Conservation (phyloP, 1,139 yeast genomes). For the Yamadazyma sp. region DNA sequence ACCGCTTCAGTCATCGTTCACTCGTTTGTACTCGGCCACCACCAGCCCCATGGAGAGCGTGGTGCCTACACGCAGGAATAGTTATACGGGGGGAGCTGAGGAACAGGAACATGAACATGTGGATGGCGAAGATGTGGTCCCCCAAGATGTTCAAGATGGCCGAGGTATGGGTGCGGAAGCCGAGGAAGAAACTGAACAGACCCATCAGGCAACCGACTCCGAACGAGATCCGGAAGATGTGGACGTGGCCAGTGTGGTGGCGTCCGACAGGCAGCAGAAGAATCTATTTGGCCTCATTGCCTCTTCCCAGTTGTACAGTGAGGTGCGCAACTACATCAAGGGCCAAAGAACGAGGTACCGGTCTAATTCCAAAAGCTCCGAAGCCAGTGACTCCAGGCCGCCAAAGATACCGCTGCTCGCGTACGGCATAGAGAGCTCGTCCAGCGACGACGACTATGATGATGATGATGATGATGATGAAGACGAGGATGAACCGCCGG, state of each 20-base stretch:
- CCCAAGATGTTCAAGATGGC: too few relatives aligned
- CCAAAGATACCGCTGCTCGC: slow-evolving; percentile 7
- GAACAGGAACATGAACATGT: too few relatives aligned
- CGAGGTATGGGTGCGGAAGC: too few relatives aligned
- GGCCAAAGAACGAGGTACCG: slow-evolving; percentile 5
- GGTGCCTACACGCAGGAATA: too few relatives aligned
- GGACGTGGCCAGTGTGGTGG: slow-evolving; percentile 14
- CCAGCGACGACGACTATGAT: slow-evolving; percentile 10
- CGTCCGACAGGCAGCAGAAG: slow-evolving; percentile 11
- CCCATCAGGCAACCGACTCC: too few relatives aligned
- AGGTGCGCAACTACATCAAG: slow-evolving; percentile 14
- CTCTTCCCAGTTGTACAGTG: slow-evolving; percentile 15
- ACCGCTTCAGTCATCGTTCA: slow-evolving; percentile 5
- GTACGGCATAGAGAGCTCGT: slow-evolving; percentile 10
- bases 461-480: slow-evolving; percentile 8
- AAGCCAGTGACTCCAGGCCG: slow-evolving; percentile 1
- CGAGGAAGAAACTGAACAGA: too few relatives aligned
- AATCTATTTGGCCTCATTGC: slow-evolving; percentile 11
- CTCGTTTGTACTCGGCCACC: slow-evolving; percentile 2
- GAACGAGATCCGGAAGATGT: too few relatives aligned
- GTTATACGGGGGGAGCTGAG: too few relatives aligned
- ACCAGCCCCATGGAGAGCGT: too few relatives aligned
- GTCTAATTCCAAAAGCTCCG: too few relatives aligned
- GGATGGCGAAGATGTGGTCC: too few relatives aligned
- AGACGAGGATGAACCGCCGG: not conserved